Percentiles rank a stretch among this genome's conserved stretches.
Evolutionary conservation across 1,284 basidiomycete genomes (phyloP).

Genomic region (Athelia sp.): DNA sequence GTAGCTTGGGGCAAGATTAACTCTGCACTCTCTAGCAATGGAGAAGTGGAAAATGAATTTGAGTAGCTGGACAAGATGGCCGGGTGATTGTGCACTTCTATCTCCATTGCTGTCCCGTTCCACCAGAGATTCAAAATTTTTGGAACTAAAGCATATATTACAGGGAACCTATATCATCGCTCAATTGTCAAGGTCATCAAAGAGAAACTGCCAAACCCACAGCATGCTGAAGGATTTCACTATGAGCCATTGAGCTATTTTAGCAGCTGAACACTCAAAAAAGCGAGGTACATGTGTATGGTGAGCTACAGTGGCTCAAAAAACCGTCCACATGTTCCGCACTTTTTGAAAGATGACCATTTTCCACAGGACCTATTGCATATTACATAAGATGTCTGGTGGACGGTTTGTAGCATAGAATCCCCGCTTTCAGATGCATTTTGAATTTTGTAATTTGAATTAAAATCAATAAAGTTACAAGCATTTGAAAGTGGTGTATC

Average conservation of each 20-base stretch:
- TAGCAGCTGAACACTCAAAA: background rate
- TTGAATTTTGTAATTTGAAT: too few relatives aligned
- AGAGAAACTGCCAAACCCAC: background rate
- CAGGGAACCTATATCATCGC: background rate
- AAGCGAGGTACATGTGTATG: constrained; percentile 12
- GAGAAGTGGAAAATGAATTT: background rate
- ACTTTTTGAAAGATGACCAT: too few relatives aligned
- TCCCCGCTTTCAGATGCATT: too few relatives aligned
- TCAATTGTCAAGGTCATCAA: background rate
- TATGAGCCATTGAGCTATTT: background rate
- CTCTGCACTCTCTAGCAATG: background rate
- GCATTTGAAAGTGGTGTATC: too few relatives aligned
- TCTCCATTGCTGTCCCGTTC: background rate
- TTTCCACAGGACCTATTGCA: too few relatives aligned
- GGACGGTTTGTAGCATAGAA: too few relatives aligned
- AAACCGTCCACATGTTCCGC: too few relatives aligned
- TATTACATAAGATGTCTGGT: too few relatives aligned
- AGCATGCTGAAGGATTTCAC: background rate
- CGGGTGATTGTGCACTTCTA: background rate
- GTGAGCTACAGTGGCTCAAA: too few relatives aligned
- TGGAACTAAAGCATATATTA: background rate
- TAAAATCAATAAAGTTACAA: too few relatives aligned
- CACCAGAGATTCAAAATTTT: background rate
- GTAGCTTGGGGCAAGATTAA: background rate
- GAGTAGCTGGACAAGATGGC: background rate